A percentile compares a stretch with the other conserved stretches of the same genome.
phyloP scores from a whole-genome alignment of 2,329 filamentous ascomycete species.

The Esteya vermicola region DNA sequence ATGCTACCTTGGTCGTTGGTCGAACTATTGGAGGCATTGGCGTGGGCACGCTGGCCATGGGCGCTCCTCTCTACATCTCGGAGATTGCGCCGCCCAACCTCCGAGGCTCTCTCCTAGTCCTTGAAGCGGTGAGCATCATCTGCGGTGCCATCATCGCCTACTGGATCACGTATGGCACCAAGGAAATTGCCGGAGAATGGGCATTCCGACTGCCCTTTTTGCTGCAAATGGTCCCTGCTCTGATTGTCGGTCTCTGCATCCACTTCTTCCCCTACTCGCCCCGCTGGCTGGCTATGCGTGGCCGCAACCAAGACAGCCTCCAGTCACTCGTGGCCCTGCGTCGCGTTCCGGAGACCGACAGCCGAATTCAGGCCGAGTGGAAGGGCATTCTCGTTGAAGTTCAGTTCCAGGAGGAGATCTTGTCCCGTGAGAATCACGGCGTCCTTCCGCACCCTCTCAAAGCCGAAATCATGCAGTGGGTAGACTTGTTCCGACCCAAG shows the following conservation, averaged over 20 bases:
- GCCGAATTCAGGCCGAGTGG: not conserved
- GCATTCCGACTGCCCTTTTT: conserved; percentile 37
- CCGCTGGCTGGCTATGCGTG: conserved; percentile 32
- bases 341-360: conserved; percentile 3
- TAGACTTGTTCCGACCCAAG: not conserved
- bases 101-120: conserved; percentile 3
- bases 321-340: conserved; percentile 8
- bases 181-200: conserved; percentile 17
- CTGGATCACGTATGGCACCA: conserved; percentile 25
- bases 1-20: conserved; percentile 15
- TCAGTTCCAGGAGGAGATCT: too few species aligned
- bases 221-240: conserved; percentile 32
- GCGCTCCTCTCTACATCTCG: conserved; percentile 3
- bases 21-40: conserved; percentile 17
- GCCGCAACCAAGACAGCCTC: conserved; percentile 7
- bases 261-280: conserved; percentile 42
- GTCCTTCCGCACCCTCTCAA: too few species aligned
- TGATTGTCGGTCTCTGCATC: conserved; percentile 35
- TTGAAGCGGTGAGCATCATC: conserved; percentile 1
- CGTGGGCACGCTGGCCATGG: conserved; percentile 11
- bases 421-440: too few species aligned
- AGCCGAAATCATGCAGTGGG: not conserved
- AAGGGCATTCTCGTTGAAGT: not conserved
- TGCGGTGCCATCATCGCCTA: conserved; percentile 27
- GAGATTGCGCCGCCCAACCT: conserved; percentile 7